Percentiles rank a stretch among this genome's conserved stretches.
phyloP scores from a whole-genome alignment of 2,329 filamentous ascomycete genomes.

The Neurospora sp. region DNA sequence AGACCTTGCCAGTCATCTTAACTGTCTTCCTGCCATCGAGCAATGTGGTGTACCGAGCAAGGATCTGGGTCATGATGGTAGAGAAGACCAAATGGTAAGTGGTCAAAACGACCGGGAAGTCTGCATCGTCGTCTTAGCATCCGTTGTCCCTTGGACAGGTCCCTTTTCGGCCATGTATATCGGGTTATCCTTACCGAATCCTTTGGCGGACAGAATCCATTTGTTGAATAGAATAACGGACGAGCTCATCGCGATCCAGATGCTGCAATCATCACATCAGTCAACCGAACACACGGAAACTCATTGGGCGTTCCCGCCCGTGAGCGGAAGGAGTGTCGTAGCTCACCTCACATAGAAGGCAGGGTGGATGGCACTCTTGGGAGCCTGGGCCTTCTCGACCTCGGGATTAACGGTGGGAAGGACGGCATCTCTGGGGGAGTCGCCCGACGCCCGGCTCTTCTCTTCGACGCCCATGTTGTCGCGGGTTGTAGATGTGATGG shows the following conservation, averaged over 20 bases:
- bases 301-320: background rate
- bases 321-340: background rate
- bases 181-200: slow-evolving; percentile 58
- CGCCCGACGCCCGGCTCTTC: slow-evolving; percentile 76
- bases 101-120: slow-evolving; percentile 71
- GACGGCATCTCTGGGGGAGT: slow-evolving; percentile 57
- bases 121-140: slow-evolving; percentile 31
- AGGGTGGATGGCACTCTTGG: slow-evolving; percentile 59
- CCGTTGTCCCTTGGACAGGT: background rate
- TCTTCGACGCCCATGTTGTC: slow-evolving; percentile 55
- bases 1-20: slow-evolving; percentile 93
- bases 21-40: slow-evolving; percentile 93
- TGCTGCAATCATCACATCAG: slow-evolving; percentile 36
- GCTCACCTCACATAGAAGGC: slow-evolving; percentile 73
- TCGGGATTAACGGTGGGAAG: slow-evolving; percentile 75
- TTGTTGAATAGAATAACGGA: slow-evolving; percentile 99
- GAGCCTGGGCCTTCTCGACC: slow-evolving; percentile 57
- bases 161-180: background rate
- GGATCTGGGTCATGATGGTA: slow-evolving; percentile 85
- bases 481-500: background rate
- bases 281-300: slow-evolving; percentile 4
- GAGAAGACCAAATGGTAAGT: slow-evolving; percentile 95
- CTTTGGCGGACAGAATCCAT: slow-evolving; percentile 80
- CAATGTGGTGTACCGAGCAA: slow-evolving; percentile 79
- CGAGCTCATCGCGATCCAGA: slow-evolving; percentile 88